Evolutionary conservation across 2,329 filamentous ascomycete species (phyloP).

Genomic region (Aspergillus vadensis): DNA sequence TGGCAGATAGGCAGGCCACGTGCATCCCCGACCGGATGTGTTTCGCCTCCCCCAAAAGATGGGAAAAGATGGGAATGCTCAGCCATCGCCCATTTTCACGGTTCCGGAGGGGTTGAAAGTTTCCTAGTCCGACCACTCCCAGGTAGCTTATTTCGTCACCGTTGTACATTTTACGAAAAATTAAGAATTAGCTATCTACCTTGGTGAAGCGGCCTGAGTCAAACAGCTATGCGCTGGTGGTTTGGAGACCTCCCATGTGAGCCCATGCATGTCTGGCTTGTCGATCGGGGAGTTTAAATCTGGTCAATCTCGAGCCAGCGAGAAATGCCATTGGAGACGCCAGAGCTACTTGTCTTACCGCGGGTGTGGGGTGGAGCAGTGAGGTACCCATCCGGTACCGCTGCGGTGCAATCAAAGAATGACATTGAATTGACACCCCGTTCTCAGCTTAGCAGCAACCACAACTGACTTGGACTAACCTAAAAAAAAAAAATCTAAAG

Average conservation of each 20-base stretch:
- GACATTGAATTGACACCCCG: not conserved
- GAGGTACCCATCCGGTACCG: not conserved
- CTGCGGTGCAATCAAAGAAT: not conserved
- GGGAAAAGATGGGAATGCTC: not conserved
- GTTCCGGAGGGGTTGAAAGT: not conserved
- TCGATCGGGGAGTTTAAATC: not conserved
- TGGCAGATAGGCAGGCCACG: not conserved
- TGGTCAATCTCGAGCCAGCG: not conserved
- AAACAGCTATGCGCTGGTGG: not conserved
- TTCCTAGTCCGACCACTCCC: not conserved
- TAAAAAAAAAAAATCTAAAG: too few relatives aligned
- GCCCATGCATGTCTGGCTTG: not conserved
- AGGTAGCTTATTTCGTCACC: not conserved
- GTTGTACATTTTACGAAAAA: not conserved
- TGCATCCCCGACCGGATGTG: not conserved
- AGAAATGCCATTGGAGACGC: not conserved
- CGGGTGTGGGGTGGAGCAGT: not conserved
- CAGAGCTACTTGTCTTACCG: not conserved
- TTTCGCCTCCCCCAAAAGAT: not conserved
- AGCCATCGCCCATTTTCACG: not conserved
- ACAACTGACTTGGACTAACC: too few relatives aligned
- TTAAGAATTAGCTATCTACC: not conserved
- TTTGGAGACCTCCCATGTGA: not conserved
- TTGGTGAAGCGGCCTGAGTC: not conserved
- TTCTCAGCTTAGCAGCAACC: not conserved